Base-by-base conservation (phyloP, 2,329 filamentous ascomycete genomes). In the Drechslera avenae region DNA sequence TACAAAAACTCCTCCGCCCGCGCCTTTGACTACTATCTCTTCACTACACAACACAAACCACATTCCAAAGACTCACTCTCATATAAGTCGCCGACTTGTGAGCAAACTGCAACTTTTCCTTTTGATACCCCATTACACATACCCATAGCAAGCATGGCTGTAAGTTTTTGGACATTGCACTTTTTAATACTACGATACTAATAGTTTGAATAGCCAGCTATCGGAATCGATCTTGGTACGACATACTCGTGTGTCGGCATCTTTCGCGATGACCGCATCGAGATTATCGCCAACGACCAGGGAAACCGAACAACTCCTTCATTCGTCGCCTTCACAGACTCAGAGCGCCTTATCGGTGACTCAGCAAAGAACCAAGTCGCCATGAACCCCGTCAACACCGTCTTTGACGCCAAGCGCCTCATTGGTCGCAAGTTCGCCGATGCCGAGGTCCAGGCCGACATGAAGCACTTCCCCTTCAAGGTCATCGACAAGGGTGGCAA, bases 261-360 rank as follows among this genome's bases (percentile, higher is more conserved):
- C 81, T 99, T 97, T 83, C 94, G 97, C 83, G 94, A 94, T 78
- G 93, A 86, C 84, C 97, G 96, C 87, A 93, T 97, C 78, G 94
- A 99, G 81, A 99, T 99, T 85, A 97, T 97, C 79, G 93, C 93
- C 88, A 97, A 97, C 83, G 93, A 97, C 86, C 93, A 97, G 87
- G 93, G 93, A 85, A 92, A 86, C 82, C 96, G 96, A 83, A 97
- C 94, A 75, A 97, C 94, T 62, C 94, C 94, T 67, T 97, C 94
- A 51, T 99, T 97, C 84, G 94, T 99, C 76, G 96, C 91, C 71
- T 99, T 99, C 87, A 97, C 91, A 76, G 88, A 93, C 73, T 91
- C 96, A 83, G 94, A 99, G 86, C 92, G 94, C 80, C 83, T 99
- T 81, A 97, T 97, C 75, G 94, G 94, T 84, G 94, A 97, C 86